Evolutionary conservation across 805 yeast genomes (phyloP), one percentile per base, ranked within the genome.

Genomic region (Ogataea populi-albae): DNA sequence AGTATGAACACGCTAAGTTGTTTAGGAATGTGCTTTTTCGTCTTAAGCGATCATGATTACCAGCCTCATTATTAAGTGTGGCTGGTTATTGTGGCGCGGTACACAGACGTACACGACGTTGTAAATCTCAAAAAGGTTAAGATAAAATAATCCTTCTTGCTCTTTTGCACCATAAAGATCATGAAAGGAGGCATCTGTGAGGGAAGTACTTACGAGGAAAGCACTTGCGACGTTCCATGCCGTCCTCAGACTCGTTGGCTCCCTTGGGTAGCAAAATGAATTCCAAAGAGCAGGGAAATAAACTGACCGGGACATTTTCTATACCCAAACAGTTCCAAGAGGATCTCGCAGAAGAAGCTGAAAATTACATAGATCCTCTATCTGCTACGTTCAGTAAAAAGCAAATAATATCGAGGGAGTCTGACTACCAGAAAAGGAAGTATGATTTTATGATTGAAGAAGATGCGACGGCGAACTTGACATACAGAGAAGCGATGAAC

Each of bases 391-490:
- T 49, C 27, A 41, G 51, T 14, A 39, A 45, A 5, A 54, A 59
- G 34, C 48, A 62, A 1, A 48, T 59, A 17, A 55, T 46, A 24
- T 59, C 62, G 3, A 59, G 67, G 14, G 78, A 71, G 46, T 60
- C 64, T 29, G 72, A 66, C 4, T 79, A 76, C 50, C 79, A 74
- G 31, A 64, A 57, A 40, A 64, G 67, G 40, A 54, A 47, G 32
- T 52, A 56, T 26, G 49, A 44, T 3, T 17, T 33, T 8, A 26
- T 49, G 16, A 22, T 37, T 20, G 28, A 37, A 23, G 33, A 32
- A 17, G 50, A 35, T 16, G 43, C 38, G n/a, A 25, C 23, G 24
- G 17, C 22, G 4, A 38, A 35, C 15, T 6, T 34, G 32, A 50
- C 69, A 1, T 73, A 74, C 43, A 66, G 65, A 34, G 68, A 72